phyloP scores from a whole-genome alignment of 371 early-diverging fungal species.

The Phascolomyces articulosus region DNA sequence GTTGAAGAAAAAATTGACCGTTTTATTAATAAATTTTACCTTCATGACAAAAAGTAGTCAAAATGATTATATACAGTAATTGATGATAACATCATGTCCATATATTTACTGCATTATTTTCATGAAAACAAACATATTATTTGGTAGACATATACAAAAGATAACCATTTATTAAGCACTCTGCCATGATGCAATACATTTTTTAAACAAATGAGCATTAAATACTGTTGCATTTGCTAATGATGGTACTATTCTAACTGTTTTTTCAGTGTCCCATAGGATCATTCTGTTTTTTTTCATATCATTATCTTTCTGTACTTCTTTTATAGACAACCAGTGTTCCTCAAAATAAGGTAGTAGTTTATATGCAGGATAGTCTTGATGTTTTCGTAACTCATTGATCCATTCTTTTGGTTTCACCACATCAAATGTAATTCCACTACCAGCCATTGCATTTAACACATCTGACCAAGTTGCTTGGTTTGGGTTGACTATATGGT shows the following conservation, averaged over 20 bases:
- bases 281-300: background rate
- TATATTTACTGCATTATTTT: no score
- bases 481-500: conserved; percentile 41
- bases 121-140: no score
- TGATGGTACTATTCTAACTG: background rate
- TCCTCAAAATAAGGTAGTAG: conserved; percentile 30
- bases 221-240: conserved; percentile 3
- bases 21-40: no score
- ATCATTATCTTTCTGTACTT: no score
- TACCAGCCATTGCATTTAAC: conserved; percentile 19
- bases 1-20: no score
- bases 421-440: conserved; percentile 33
- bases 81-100: no score
- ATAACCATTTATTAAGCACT: no score
- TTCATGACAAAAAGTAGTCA: no score
- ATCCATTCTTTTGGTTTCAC: conserved; percentile 32
- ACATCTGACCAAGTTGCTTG: conserved; percentile 24
- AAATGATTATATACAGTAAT: no score
- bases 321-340: background rate
- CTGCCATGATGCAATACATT: conserved; percentile 14
- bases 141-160: no score
- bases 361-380: conserved; percentile 33
- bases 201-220: conserved; percentile 9
- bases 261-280: background rate
- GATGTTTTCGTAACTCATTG: conserved; percentile 21